phyloP scores from a whole-genome alignment of 257 asterid species.

The Knoxia roxburghii region DNA sequence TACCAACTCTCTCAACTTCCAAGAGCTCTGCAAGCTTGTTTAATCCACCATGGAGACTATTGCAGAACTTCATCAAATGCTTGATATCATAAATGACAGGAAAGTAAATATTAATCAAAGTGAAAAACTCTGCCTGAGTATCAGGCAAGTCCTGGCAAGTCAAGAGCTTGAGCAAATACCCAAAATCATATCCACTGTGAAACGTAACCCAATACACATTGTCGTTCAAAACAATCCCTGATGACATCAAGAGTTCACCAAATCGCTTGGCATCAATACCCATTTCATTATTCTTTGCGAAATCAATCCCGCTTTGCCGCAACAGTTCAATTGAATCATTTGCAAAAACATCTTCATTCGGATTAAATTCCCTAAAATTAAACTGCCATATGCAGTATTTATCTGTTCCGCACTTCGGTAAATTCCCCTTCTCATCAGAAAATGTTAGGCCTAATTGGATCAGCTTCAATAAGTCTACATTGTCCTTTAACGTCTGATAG shows the following conservation, averaged over 20 bases:
- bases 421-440: slow-evolving; percentile 62
- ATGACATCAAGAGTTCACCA: slow-evolving; percentile 75
- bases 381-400: slow-evolving; percentile 69
- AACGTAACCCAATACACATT: slow-evolving; percentile 67
- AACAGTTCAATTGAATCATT: slow-evolving; percentile 56
- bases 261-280: slow-evolving; percentile 54
- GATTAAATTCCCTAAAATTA: slow-evolving; percentile 67
- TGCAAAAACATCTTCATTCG: slow-evolving; percentile 57
- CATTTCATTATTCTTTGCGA: slow-evolving; percentile 39
- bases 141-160: slow-evolving; percentile 68
- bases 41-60: slow-evolving; percentile 69
- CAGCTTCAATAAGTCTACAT: slow-evolving; percentile 63
- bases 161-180: slow-evolving; percentile 64
- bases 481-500: slow-evolving; percentile 58
- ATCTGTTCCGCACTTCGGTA: slow-evolving; percentile 62
- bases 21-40: slow-evolving; percentile 66
- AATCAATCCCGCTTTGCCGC: slow-evolving; percentile 63
- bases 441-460: slow-evolving; percentile 69
- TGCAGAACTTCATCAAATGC: slow-evolving; percentile 72
- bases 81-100: slow-evolving; percentile 65
- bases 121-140: slow-evolving; percentile 43
- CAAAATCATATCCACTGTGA: slow-evolving; percentile 74
- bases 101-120: slow-evolving; percentile 48
- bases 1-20: slow-evolving; percentile 73
- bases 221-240: slow-evolving; percentile 65